Evolutionary conservation across 2,329 filamentous ascomycete species (phyloP).

Genomic region (Saccharata proteae): DNA sequence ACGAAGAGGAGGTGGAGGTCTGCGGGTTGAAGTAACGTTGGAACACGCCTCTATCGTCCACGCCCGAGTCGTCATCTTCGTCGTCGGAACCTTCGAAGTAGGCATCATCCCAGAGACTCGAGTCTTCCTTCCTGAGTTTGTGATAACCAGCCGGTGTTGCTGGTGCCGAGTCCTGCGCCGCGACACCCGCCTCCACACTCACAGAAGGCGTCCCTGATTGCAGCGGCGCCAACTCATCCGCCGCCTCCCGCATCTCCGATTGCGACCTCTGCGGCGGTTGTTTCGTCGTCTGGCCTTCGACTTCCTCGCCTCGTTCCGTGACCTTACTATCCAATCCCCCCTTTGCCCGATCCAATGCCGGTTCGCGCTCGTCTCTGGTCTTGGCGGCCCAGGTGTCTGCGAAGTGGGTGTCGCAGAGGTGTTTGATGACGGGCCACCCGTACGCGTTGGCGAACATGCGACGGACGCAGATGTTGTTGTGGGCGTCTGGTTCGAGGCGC

Average conservation of each 20-base stretch:
- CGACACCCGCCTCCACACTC: neutral
- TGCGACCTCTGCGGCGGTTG: conserved; percentile 29
- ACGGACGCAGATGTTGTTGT: conserved; percentile 96
- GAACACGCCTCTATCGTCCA: conserved; percentile 17
- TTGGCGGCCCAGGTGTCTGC: conserved; percentile 57
- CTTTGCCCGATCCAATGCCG: conserved; percentile 57
- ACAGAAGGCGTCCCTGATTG: conserved; percentile 8
- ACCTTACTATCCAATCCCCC: conserved; percentile 43
- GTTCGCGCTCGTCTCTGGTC: conserved; percentile 55
- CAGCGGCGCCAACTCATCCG: conserved; percentile 25
- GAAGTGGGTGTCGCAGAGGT: conserved; percentile 91
- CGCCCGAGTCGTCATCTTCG: conserved; percentile 18
- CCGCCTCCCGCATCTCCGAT: conserved; percentile 38
- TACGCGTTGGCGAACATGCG: conserved; percentile 96
- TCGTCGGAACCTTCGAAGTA: conserved; percentile 36
- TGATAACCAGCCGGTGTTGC: no score
- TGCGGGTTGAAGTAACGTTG: conserved; percentile 24
- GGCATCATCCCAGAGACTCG: conserved; percentile 36
- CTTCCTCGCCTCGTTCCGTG: conserved; percentile 54
- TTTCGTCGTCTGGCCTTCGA: conserved; percentile 32
- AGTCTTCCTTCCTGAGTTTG: conserved; percentile 22
- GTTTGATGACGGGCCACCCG: conserved; percentile 93
- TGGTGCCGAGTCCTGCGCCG: neutral
- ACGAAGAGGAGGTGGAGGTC: conserved; percentile 16
- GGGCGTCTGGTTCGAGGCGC: conserved; percentile 86